A percentile compares a stretch with the other conserved stretches of the same genome.
These are phyloP conservation scores for Salvia miltiorrhiza DNA, from an alignment of 257 asterid genomes.

Conservation along the genomic window DNA sequence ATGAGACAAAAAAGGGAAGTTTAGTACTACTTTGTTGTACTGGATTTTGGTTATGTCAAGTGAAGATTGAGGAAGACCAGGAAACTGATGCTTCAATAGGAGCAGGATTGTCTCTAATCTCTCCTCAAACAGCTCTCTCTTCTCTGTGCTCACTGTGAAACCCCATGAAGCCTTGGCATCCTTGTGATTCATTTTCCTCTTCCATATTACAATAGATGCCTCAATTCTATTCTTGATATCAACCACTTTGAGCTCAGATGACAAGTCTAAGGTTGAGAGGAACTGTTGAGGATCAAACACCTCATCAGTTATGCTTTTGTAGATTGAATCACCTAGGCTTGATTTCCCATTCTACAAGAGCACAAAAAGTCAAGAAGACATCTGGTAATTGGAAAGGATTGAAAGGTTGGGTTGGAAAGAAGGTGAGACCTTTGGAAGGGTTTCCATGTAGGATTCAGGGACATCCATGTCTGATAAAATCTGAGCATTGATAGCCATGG, in stretches of 20 bases:
- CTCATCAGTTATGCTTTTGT: slow-evolving; percentile 66
- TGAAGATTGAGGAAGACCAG: slow-evolving; percentile 81
- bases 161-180: slow-evolving; percentile 72
- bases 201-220: slow-evolving; percentile 89
- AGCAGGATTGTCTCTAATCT: slow-evolving; percentile 78
- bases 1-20: background rate
- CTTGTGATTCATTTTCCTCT: slow-evolving; percentile 67
- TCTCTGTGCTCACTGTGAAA: slow-evolving; percentile 68
- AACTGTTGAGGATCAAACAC: slow-evolving; percentile 69
- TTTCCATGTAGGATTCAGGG: slow-evolving; percentile 84
- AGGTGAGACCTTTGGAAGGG: slow-evolving; percentile 88
- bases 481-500: slow-evolving; percentile 91
- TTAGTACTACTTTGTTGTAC: slow-evolving; percentile 46
- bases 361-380: background rate
- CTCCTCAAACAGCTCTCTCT: slow-evolving; percentile 84
- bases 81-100: slow-evolving; percentile 64
- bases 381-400: too few species aligned
- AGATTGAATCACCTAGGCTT: slow-evolving; percentile 73
- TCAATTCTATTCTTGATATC: slow-evolving; percentile 87
- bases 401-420: too few species aligned
- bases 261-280: slow-evolving; percentile 65
- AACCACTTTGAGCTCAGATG: slow-evolving; percentile 77
- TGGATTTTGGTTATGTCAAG: slow-evolving; percentile 87
- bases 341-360: slow-evolving; percentile 66
- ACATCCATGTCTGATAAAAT: slow-evolving; percentile 80